Evolutionary conservation across 1,139 yeast genomes (phyloP).

Genomic region (Lodderomyces pseudojiufengensis): DNA sequence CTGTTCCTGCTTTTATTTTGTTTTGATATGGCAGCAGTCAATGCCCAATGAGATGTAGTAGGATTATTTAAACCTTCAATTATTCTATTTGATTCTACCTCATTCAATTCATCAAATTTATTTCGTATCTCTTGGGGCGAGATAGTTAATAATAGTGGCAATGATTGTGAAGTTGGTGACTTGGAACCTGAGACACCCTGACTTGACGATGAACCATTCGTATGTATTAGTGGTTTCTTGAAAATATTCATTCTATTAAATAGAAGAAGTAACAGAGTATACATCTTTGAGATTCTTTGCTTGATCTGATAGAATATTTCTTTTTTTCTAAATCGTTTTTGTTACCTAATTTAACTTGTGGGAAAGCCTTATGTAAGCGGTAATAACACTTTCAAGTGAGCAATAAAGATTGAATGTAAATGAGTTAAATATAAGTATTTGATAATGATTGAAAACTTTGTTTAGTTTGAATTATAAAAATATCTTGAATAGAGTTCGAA

Average conservation of each 20-base stretch:
- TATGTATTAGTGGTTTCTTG: conserved; percentile 7
- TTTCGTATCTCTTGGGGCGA: conserved; percentile 12
- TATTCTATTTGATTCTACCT: conserved; percentile 17
- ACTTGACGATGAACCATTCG: conserved; percentile 2
- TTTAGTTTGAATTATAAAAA: too few species aligned
- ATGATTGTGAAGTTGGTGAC: not conserved
- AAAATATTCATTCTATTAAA: conserved; percentile 11
- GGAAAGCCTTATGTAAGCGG: too few species aligned
- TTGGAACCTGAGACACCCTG: too few species aligned
- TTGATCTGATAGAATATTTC: too few species aligned
- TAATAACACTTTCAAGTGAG: too few species aligned
- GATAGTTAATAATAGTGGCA: conserved; percentile 5
- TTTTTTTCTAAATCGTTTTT: too few species aligned
- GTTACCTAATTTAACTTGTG: too few species aligned
- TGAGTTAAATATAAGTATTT: too few species aligned
- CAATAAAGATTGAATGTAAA: too few species aligned
- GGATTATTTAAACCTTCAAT: conserved; percentile 17
- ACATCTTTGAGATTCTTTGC: too few species aligned
- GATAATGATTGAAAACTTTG: too few species aligned
- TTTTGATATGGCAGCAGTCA: conserved; percentile 21
- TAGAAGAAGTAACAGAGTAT: not conserved
- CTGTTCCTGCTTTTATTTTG: conserved; percentile 27
- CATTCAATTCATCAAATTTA: conserved; percentile 15
- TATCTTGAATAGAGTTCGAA: too few species aligned
- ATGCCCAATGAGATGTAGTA: conserved; percentile 21